A percentile compares a stretch with the other conserved stretches of the same genome.
Conservation (phyloP, 1,284 basidiomycete genomes). For the Sporisorium exsertum region DNA sequence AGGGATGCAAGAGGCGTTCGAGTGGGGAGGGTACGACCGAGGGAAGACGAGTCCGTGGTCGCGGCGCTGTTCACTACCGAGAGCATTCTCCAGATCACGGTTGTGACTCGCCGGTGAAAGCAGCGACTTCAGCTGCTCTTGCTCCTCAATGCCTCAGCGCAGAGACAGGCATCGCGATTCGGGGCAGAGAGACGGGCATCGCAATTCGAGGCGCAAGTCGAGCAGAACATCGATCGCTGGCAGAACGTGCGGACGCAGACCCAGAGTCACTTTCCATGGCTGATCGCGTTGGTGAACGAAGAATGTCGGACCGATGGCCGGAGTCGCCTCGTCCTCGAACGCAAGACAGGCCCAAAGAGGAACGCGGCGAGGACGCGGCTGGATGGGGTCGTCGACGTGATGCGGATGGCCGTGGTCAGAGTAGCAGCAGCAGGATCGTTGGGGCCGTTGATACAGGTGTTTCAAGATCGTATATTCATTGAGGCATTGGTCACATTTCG, state of each 20-base stretch:
- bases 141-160: neutral
- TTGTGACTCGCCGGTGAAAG: neutral
- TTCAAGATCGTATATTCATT: neutral
- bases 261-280: neutral
- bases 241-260: neutral
- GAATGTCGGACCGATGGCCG: neutral
- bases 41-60: constrained; percentile 5
- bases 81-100: neutral
- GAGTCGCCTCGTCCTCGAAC: neutral
- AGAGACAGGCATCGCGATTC: neutral
- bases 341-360: neutral
- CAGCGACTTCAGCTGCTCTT: neutral
- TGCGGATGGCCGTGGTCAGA: neutral
- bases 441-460: neutral
- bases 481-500: too few species aligned
- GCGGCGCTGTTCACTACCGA: neutral
- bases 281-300: neutral
- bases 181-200: neutral
- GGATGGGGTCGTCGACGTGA: neutral
- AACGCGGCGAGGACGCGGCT: neutral
- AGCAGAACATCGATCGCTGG: neutral
- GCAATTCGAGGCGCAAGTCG: constrained; percentile 3
- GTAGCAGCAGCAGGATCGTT: neutral
- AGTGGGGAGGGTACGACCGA: neutral
- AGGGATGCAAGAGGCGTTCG: neutral